Evolutionary conservation across 441 rosid genomes (phyloP), one percentile per base, ranked within the genome.

Genomic region (Pelargonium fulgidum): DNA sequence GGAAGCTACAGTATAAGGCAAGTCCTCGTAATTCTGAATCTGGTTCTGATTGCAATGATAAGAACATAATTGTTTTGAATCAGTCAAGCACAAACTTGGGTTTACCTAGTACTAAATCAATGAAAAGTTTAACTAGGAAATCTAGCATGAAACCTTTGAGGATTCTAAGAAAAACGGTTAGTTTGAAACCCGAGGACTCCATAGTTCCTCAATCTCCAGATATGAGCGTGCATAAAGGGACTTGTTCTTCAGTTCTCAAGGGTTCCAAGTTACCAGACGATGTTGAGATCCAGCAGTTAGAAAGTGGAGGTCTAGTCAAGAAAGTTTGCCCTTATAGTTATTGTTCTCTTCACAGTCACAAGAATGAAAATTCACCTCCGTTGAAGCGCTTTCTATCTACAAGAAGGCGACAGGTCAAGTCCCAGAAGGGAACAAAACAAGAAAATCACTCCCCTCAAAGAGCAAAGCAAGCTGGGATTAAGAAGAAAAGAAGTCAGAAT

Each of bases 321-420:
- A 83, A 80, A 73, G 82, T 83, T 26, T 94, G 99, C 70, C 76
- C 74, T 0, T 94, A 87, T 73, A 86, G 81, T 76, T 94, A 92
- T 65, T 94, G 99, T 70, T 94, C 99, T 68, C 83, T 94, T 33
- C 97, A 94, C 16, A 93, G 96, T 22, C 89, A 78, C 73, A 87
- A 22, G 58, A 83, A 79, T 70, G 81, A 79, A 14, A 65, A 13
- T 77, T 72, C 78, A 19, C 86, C 88, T 16, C 82, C 90, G 16
- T 20, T 89, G 75, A 88, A 84, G 81, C 85, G 82, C 70, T 81
- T 87, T 74, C 85, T 83, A 62, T 86, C 93, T 2, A 84, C 85
- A 81, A 82, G 93, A 77, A 80, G 90, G 73, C 85, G 77, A 29
- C 58, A 72, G 68, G 26, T 82, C 66, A 83, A 80, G 82, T 74